Base-by-base conservation (phyloP, 83 land plant species). In the Picea engelmannii region DNA sequence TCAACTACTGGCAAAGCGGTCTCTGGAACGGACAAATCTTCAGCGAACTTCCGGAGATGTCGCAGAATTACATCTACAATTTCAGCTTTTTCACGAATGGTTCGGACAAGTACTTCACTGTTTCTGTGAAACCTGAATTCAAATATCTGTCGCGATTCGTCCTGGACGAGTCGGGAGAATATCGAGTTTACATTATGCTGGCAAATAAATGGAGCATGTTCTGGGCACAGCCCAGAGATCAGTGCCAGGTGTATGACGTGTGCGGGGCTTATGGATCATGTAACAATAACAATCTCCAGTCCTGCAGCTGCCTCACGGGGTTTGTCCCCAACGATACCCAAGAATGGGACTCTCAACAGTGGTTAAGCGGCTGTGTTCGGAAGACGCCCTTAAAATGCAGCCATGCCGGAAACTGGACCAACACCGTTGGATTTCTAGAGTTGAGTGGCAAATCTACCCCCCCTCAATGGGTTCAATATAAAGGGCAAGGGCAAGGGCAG, bases 321-420 rank as follows among this genome's bases (percentile, higher is more conserved):
- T 88, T 83, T 35, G 47, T 9, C 2, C 84, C 85, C 1, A n/a
- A 23, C 0, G 23, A 40, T 5, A 2, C 1, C 3, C 13, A 24
- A 0, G 24, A 76, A 1, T 85, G 81, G 88, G 25, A 40, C 0
- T 5, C 3, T 9, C 23, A 62, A 5, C 44, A 65, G 16, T 82
- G 83, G 82, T 64, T 80, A 2, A 70, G 78, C 27, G 90, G 86
- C 1, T 88, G 92, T 65, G 78, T 12, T 4, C 55, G 90, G 24
- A 66, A 21, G 35, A 81, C 38, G 1, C 13, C 47, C 0, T 38
- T 90, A 71, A 11, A 79, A 1, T 88, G 92, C 47, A 15, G 4
- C 24, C 25, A 25, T 4, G 77, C 23, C 23, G 5, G 69, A 21
- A 66, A 66, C 69, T 0, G 0, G 27, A 27, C 1, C 5, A 78